Evolutionary conservation across 768 basidiomycete species (phyloP), one percentile per base, ranked within the genome.

Genomic region (Coprinopsis sp.): DNA sequence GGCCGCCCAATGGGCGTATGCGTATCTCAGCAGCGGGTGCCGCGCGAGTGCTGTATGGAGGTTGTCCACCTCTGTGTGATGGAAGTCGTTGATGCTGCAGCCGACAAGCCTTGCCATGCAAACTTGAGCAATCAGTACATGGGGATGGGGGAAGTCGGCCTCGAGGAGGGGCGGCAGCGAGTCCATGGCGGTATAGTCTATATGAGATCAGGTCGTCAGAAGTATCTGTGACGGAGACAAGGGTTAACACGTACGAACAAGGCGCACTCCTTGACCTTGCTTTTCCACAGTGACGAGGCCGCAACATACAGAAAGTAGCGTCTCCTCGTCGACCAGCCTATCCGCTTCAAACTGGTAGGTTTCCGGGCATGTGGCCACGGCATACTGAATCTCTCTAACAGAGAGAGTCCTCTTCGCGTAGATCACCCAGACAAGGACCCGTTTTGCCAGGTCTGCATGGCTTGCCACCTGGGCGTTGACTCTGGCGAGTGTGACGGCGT

Each of bases 121-220:
- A 13, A 10, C 29, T 4, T 16, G 18, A 4, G 42, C 25, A 16
- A 44, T 14, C 5, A 33, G 14, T 29, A 18, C 18, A 14, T 44
- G 42, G 6, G 42, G 28, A 2, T 16, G 27, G 14, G 42, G 28
- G 29, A 18, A 44, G 14, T 18, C 16, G 6, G 34, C 7, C 14
- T 27, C 2, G 1, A 33, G 42, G 18, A 44, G 6, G 3, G 27
- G 14, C 19, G 5, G n/a, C 14, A 45, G 33, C 14, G 37, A 23
- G n/a, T 45, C 44, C 21, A 13, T 22, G 7, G 44, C 44, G 8
- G 44, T 45, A 25, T 45, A 45, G 23, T 45, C 44, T 45, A 24
- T 25, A 6, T 18, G 3, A 16, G 21, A 3, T 10, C 22, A 24
- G 33, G 10, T 6, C 6, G 21, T 34, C 13, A 25, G 33, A 23